These are phyloP conservation scores for Jackrogersella minutella DNA, from an alignment of 495 filamentous ascomycete genomes.

Conservation along the genomic window DNA sequence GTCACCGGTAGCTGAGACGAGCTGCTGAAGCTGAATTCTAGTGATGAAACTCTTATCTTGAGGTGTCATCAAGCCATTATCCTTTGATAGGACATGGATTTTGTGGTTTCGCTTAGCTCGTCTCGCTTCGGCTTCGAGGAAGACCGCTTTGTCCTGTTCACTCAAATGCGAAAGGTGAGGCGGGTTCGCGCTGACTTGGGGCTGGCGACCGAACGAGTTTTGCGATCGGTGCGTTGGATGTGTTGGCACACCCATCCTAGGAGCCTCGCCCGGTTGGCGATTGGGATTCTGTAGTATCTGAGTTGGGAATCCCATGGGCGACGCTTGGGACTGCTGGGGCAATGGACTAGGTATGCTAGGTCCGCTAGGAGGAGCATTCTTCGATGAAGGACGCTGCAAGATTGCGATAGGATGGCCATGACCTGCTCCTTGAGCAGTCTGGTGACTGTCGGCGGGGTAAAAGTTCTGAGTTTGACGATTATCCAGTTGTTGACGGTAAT, in stretches of 20 bases:
- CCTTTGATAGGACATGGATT: conserved; percentile 89
- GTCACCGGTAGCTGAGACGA: conserved; percentile 90
- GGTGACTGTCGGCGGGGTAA: conserved; percentile 37
- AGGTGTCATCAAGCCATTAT: conserved; percentile 98
- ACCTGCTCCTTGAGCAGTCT: conserved; percentile 31
- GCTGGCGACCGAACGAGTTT: conserved; percentile 48
- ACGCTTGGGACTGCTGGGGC: conserved; percentile 55
- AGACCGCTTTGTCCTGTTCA: conserved; percentile 80
- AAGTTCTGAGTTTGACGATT: conserved; percentile 39
- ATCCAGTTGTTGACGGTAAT: conserved; percentile 37
- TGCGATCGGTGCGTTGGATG: conserved; percentile 50
- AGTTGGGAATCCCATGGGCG: conserved; percentile 58
- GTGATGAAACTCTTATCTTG: conserved; percentile 99
- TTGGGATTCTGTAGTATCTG: conserved; percentile 64
- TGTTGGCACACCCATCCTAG: conserved; percentile 42
- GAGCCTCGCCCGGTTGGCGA: conserved; percentile 50
- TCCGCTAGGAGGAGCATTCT: conserved; percentile 43
- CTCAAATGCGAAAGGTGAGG: conserved; percentile 79
- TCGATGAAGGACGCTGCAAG: conserved; percentile 55
- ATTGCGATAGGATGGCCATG: conserved; percentile 57
- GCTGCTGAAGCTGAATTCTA: conserved; percentile 94
- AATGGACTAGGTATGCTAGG: conserved; percentile 36
- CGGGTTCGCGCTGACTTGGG: conserved; percentile 67
- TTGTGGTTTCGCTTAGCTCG: conserved; percentile 98
- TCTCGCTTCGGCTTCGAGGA: conserved; percentile 89